Percentiles rank a stretch among this genome's conserved stretches.
These are phyloP conservation scores for Penicillium angulare DNA, from an alignment of 495 filamentous ascomycete genomes.

Conservation along the genomic window DNA sequence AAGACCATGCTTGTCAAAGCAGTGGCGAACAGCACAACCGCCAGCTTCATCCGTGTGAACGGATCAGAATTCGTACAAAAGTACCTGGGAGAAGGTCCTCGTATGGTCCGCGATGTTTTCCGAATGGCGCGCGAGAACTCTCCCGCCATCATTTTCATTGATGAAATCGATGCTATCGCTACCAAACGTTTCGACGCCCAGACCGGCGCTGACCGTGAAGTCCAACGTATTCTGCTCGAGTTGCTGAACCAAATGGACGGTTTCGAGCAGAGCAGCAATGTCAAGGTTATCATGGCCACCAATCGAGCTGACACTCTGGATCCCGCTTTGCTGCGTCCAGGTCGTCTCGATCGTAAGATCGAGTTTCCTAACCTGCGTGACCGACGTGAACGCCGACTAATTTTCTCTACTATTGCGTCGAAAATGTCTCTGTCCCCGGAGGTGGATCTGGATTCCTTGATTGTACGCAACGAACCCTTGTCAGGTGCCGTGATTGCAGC, in stretches of 20 bases:
- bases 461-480: conserved; percentile 92
- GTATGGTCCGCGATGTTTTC: conserved; percentile 99
- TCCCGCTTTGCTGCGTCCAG: conserved; percentile 88
- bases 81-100: conserved; percentile 94
- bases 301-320: conserved; percentile 97
- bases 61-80: conserved; percentile 99
- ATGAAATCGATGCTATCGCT: conserved; percentile 98
- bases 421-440: conserved; percentile 97
- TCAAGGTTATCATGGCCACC: conserved; percentile 99
- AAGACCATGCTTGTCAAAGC: conserved; percentile 99
- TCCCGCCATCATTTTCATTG: conserved; percentile 98
- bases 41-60: conserved; percentile 96
- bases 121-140: conserved; percentile 98
- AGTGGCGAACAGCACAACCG: conserved; percentile 96
- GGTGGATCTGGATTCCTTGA: conserved; percentile 92
- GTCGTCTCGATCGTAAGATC: conserved; percentile 95
- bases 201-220: conserved; percentile 94
- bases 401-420: conserved; percentile 91
- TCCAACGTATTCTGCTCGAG: conserved; percentile 96
- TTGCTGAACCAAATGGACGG: conserved; percentile 99
- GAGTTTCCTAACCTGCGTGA: conserved; percentile 93
- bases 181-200: conserved; percentile 99
- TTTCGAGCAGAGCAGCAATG: conserved; percentile 97
- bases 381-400: conserved; percentile 87
- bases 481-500: conserved; percentile 96